phyloP scores from a whole-genome alignment of 176 grass and related monocot species.

The Paspalum notatum region DNA sequence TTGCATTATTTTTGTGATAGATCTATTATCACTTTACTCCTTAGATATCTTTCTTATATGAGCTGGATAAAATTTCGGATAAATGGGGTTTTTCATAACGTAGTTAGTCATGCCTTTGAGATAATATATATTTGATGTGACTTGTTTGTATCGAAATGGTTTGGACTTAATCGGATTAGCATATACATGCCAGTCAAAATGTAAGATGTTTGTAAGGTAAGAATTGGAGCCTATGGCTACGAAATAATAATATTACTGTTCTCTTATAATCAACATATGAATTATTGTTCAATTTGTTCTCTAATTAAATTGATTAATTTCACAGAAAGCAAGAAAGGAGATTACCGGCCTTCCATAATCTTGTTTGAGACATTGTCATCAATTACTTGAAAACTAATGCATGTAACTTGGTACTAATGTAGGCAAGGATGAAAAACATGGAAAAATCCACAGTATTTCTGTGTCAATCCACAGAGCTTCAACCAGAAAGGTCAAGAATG shows the following conservation, averaged over 20 bases:
- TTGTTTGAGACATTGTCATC: not conserved
- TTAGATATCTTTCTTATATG: not conserved
- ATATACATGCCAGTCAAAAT: not conserved
- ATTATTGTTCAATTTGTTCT: not conserved
- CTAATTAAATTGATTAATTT: not conserved
- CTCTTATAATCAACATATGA: not conserved
- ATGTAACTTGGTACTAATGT: not conserved
- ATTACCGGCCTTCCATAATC: not conserved
- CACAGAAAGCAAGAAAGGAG: not conserved
- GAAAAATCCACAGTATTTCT: constrained; percentile 7
- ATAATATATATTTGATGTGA: not conserved
- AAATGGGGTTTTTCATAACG: not conserved
- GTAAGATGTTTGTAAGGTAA: not conserved
- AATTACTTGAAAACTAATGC: not conserved
- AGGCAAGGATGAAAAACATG: constrained; percentile 29
- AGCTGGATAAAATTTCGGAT: constrained; percentile 1
- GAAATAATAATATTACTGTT: not conserved
- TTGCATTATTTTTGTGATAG: too few relatives aligned
- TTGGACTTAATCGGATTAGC: not conserved
- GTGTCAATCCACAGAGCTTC: constrained; percentile 6
- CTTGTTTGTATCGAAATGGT: not conserved
- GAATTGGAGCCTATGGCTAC: not conserved
- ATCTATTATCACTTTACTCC: not conserved
- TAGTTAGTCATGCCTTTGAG: not conserved
- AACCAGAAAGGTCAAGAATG: not conserved